A percentile compares a stretch with the other conserved stretches of the same genome.
Conservation (phyloP, 257 asterid genomes). For the Solanum corneliomulleri region DNA sequence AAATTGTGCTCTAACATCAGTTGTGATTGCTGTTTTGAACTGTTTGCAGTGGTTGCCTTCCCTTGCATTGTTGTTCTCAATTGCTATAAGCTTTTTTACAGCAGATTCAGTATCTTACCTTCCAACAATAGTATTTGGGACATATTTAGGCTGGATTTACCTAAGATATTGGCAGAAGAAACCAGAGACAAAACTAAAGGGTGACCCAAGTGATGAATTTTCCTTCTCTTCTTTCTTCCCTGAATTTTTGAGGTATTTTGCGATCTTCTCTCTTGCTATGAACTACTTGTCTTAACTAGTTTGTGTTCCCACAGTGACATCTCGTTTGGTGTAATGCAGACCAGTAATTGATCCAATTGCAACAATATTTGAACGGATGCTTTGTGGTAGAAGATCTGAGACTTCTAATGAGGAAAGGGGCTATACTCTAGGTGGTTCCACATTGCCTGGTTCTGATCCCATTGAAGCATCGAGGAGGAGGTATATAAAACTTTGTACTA, state of each 20-base stretch:
- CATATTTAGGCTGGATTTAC: constrained; percentile 86
- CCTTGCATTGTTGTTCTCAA: constrained; percentile 42
- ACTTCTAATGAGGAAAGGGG: constrained; percentile 41
- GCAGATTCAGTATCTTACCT: constrained; percentile 60
- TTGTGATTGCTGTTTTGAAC: constrained; percentile 1
- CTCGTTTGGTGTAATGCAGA: constrained; percentile 30
- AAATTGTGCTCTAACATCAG: not conserved
- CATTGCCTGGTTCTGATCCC: constrained; percentile 81
- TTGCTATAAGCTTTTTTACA: constrained; percentile 60
- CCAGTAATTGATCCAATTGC: constrained; percentile 74
- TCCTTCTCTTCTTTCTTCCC: constrained; percentile 77
- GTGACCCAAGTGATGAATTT: constrained; percentile 96
- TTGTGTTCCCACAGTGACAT: constrained; percentile 3
- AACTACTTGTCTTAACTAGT: not conserved
- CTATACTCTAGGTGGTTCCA: constrained; percentile 44
- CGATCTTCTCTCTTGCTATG: not conserved
- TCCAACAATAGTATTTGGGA: constrained; percentile 67
- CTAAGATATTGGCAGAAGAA: constrained; percentile 85
- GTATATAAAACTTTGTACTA: constrained; percentile 20
- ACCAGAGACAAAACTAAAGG: constrained; percentile 62
- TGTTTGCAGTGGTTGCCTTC: constrained; percentile 92
- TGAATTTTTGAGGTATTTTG: constrained; percentile 45
- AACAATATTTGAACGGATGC: constrained; percentile 45
- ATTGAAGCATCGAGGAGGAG: constrained; percentile 90
- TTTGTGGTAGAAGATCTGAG: constrained; percentile 78